Evolutionary conservation across 140 eudicot genomes (phyloP).

Genomic region (Stevia rebaudiana): DNA sequence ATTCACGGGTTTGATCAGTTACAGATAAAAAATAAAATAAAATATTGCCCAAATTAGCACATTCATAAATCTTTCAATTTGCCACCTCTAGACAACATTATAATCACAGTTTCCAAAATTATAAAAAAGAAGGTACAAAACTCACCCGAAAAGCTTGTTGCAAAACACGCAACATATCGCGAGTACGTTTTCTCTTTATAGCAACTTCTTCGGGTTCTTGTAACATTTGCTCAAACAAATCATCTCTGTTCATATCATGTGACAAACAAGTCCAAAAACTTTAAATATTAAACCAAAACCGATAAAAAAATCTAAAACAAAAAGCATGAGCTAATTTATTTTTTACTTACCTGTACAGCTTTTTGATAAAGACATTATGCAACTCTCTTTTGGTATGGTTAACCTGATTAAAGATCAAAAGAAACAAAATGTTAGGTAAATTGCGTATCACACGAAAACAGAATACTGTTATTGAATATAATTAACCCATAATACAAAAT

Average conservation of each 20-base stretch:
- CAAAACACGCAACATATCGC: slow-evolving; percentile 80
- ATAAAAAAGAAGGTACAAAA: neutral
- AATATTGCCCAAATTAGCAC: too few relatives aligned
- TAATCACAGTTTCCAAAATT: too few relatives aligned
- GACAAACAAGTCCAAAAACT: neutral
- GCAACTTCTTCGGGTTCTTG: slow-evolving; percentile 93
- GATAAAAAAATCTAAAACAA: too few relatives aligned
- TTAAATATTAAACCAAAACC: neutral
- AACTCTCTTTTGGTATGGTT: slow-evolving; percentile 90
- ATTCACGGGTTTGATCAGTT: too few relatives aligned
- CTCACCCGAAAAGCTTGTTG: slow-evolving; percentile 91
- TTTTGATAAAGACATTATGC: slow-evolving; percentile 87
- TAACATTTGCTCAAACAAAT: slow-evolving; percentile 87
- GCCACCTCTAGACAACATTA: too few relatives aligned
- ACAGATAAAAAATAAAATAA: too few relatives aligned
- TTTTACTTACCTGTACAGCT: slow-evolving; percentile 65
- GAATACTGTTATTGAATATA: neutral
- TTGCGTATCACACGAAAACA: neutral
- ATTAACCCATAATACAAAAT: slow-evolving; percentile 1
- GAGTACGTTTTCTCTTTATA: slow-evolving; percentile 68
- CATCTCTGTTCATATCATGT: slow-evolving; percentile 53
- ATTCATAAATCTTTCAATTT: too few relatives aligned
- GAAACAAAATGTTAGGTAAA: neutral
- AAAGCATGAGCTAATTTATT: too few relatives aligned
- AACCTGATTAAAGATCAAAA: slow-evolving; percentile 46